These are phyloP conservation scores for Agrostemma githago DNA, from an alignment of 148 eudicot genomes.

Conservation along the genomic window DNA sequence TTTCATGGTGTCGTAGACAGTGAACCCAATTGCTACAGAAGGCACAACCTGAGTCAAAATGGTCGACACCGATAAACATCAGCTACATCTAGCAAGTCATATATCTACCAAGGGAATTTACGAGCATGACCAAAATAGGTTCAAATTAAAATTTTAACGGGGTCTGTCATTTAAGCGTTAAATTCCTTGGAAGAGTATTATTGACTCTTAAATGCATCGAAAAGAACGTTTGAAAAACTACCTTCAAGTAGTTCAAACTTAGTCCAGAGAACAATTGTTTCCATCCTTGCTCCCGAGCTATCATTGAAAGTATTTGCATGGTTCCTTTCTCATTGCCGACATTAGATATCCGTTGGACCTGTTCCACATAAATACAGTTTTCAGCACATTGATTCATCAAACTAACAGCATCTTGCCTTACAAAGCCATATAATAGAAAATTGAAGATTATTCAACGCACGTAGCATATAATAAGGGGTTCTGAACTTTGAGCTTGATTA, in stretches of 20 bases:
- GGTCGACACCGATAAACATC: not conserved
- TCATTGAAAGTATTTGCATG: constrained; percentile 54
- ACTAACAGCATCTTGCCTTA: not conserved
- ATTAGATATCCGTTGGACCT: constrained; percentile 61
- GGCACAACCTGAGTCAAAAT: constrained; percentile 69
- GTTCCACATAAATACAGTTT: constrained; percentile 17
- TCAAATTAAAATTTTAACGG: not conserved
- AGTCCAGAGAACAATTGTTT: constrained; percentile 88
- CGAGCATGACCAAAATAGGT: not conserved
- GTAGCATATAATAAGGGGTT: not conserved
- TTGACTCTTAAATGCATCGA: not conserved
- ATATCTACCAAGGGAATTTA: not conserved
- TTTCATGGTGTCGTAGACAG: constrained; percentile 88
- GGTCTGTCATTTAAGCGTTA: not conserved
- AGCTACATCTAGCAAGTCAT: not conserved
- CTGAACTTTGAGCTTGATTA: constrained; percentile 16
- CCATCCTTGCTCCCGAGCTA: constrained; percentile 78
- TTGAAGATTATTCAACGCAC: not conserved
- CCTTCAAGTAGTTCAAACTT: constrained; percentile 90
- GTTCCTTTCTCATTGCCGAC: constrained; percentile 55
- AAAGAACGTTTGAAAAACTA: constrained; percentile 14
- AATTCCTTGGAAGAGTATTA: not conserved
- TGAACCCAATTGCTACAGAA: constrained; percentile 89
- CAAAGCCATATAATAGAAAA: not conserved
- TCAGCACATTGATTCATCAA: not conserved